A percentile compares a stretch with the other conserved stretches of the same genome.
Evolutionary conservation across 2,329 filamentous ascomycete genomes (phyloP).

Genomic region (Curvularia sp.): DNA sequence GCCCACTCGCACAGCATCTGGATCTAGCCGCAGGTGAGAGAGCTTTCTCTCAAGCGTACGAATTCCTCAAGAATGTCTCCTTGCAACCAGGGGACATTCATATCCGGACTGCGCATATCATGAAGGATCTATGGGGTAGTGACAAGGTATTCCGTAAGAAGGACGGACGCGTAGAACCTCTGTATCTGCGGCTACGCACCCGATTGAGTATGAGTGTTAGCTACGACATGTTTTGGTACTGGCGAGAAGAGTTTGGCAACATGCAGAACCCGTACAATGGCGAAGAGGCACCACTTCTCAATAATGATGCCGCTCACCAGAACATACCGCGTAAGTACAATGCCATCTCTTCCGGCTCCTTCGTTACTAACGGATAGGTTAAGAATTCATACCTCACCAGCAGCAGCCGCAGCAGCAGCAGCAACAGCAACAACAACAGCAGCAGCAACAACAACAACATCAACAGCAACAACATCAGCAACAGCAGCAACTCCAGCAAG

Average conservation of each 20-base stretch:
- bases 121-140: constrained; percentile 47
- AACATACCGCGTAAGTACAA: constrained; percentile 39
- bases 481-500: background rate
- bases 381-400: constrained; percentile 28
- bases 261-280: constrained; percentile 48
- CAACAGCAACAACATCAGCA: constrained; percentile 2
- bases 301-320: constrained; percentile 34
- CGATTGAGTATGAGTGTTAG: constrained; percentile 48
- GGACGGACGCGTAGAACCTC: constrained; percentile 42
- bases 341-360: background rate
- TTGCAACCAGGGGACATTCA: constrained; percentile 45
- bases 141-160: constrained; percentile 42
- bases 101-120: constrained; percentile 38
- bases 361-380: constrained; percentile 19
- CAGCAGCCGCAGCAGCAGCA: constrained; percentile 18
- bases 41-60: constrained; percentile 41
- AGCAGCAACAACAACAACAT: constrained; percentile 16
- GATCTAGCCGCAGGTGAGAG: constrained; percentile 45
- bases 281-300: constrained; percentile 33
- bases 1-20: constrained; percentile 40
- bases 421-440: constrained; percentile 2
- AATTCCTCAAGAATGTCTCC: constrained; percentile 44
- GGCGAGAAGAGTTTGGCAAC: constrained; percentile 48
- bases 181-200: constrained; percentile 43
- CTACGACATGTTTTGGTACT: constrained; percentile 52